phyloP scores from a whole-genome alignment of 2,329 filamentous ascomycete genomes.

The Elsinoe fawcettii region DNA sequence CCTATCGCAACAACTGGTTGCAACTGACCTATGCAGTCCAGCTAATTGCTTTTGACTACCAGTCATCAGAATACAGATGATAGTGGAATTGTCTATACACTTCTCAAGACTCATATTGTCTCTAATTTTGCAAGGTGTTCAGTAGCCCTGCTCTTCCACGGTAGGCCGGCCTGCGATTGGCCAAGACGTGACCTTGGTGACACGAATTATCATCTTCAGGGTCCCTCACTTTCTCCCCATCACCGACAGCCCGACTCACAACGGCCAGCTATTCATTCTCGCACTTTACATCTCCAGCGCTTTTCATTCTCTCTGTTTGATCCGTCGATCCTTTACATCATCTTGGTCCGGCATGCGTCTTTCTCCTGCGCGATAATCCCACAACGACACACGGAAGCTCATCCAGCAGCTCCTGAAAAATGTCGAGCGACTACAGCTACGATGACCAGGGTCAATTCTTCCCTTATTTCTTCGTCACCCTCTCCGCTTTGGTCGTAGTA shows the following conservation, averaged over 20 bases:
- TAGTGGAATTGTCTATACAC: background rate
- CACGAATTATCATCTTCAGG: constrained; percentile 15
- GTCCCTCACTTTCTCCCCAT: background rate
- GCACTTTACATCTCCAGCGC: background rate
- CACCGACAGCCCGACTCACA: constrained; percentile 5
- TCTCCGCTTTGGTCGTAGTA: constrained; percentile 71
- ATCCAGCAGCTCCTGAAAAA: constrained; percentile 38
- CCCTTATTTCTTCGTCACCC: constrained; percentile 94
- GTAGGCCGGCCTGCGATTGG: background rate
- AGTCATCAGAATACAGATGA: background rate
- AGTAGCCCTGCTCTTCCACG: background rate
- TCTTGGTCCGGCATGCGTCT: background rate
- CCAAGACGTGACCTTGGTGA: constrained; percentile 9
- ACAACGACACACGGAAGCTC: background rate
- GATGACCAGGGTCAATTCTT: constrained; percentile 98
- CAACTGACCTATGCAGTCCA: background rate
- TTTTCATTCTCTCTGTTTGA: background rate
- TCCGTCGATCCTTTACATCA: background rate
- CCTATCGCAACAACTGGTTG: background rate
- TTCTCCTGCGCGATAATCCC: background rate
- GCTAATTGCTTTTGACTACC: background rate
- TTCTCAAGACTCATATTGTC: background rate
- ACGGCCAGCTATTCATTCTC: background rate
- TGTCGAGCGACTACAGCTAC: constrained; percentile 96
- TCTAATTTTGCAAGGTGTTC: background rate